Evolutionary conservation across 2,329 filamentous ascomycete species (phyloP), one percentile per base, ranked within the genome.

Genomic region (Talaromyces sp.): DNA sequence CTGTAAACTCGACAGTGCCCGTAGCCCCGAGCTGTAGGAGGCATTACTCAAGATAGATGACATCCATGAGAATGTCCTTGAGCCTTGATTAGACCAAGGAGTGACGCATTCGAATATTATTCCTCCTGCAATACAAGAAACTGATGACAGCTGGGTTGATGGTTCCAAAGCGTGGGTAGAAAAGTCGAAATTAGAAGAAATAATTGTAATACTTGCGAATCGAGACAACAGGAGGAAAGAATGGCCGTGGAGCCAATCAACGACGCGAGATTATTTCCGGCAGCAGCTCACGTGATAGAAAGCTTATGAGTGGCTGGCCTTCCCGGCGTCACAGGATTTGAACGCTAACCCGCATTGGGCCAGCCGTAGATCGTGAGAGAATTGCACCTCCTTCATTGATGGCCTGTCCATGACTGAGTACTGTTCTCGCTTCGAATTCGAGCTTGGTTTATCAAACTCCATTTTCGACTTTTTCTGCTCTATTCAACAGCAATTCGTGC

Each of bases 31-130:
- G 73, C 73, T 73, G 71, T 72, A 72, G 68, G 73, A 72, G 67
- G 70, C 75, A 77, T 77, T 72, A 73, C 73, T 76, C 67, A 74
- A 72, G 70, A 72, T 75, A 68, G 73, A 77, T 79, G 76, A 79
- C 76, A 79, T 79, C 76, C 76, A 79, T 79, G 72, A 77, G 78
- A 62, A 58, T 62, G 59, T 64, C 59, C 41, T 50, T 50, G 33
- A 43, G 63, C 63, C 63, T n/a, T 45, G 49, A 54, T 33, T 11
- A 62, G 67, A 70, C 70, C 64, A 69, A 63, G 37, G 37, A 63
- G 43, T 19, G 39, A 35, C n/a, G 19, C 39, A 50, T 72, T 70
- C 72, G 70, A 41, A 14, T 14, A 1, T 9, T 33, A 22, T 59
- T 22, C 37, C 39, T 59, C 22, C 19, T 45, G 39, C 22, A n/a